Evolutionary conservation across 192 early-diverging fungal genomes (phyloP), one percentile per base, ranked within the genome.

Genomic region (Coemansia sp.): DNA sequence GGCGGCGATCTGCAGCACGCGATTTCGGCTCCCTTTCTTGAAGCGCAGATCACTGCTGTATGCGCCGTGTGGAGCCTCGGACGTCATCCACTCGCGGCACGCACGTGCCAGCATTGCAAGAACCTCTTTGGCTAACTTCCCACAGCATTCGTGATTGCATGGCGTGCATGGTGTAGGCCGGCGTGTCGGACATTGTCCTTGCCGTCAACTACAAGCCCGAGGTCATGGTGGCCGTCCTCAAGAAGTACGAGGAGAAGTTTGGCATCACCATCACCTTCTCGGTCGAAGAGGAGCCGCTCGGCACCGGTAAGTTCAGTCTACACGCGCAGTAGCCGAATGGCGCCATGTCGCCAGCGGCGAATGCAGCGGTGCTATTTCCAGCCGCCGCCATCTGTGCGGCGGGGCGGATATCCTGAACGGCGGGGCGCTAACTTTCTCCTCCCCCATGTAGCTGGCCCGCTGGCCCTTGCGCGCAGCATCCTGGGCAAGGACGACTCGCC

Each of bases 161-260:
- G 44, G 27, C 28, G 29, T 17, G 27, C 14, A 29, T 47, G 44
- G 12, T 35, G 35, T 84, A 97, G 93, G 91, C 90, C 57, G 96
- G 96, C 52, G 96, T 99, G 34, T 92, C 82, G 25, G 94, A 99
- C 75, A 91, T 99, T 41, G 93, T 99, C 5, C 82, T 99, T 53
- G 96, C 96, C 49, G 96, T 99, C 65, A 97, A 96, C 76, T 99
- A 99, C 88, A 90, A 91, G 56, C 95, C 96, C 28, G 95, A 99
- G 67, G 84, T 92, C 55, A 99, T 99, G 96, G 93, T 90, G 6
- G 74, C 85, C 1, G 84, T 90, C 31, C 90, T 99, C 67, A 82
- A 96, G 55, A 88, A 94, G 78, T 93, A 94, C 75, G 94, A 99
- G 79, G 82, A 90, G 32, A 75, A 89, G 61, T 97, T 83, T 82